Percentiles rank a stretch among this genome's conserved stretches.
Evolutionary conservation across 2,329 filamentous ascomycete genomes (phyloP).

Genomic region (Cladophialophora carrionii): DNA sequence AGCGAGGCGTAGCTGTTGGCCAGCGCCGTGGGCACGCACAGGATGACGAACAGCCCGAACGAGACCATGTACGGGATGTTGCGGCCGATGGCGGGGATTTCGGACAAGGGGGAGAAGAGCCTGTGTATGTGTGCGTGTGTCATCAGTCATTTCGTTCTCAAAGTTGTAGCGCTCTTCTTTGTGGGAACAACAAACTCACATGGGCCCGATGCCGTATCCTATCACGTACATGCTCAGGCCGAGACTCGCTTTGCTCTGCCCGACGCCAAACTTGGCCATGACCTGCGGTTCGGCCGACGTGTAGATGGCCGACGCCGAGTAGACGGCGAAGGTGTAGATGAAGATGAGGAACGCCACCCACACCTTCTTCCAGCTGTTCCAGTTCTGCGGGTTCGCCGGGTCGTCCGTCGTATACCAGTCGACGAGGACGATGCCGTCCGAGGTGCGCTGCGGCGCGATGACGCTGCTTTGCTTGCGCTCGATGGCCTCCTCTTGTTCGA

Average conservation of each 20-base stretch:
- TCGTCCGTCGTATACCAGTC: constrained; percentile 57
- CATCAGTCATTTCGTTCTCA: not conserved
- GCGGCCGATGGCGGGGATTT: constrained; percentile 68
- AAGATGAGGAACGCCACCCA: constrained; percentile 32
- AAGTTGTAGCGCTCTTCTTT: no score
- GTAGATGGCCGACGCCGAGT: constrained; percentile 44
- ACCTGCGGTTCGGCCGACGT: constrained; percentile 40
- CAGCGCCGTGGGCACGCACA: constrained; percentile 67
- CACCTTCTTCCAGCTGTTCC: constrained; percentile 41
- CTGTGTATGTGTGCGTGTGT: not conserved
- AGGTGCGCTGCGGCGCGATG: constrained; percentile 43
- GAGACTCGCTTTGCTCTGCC: constrained; percentile 40
- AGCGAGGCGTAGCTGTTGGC: constrained; percentile 66
- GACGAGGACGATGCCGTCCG: constrained; percentile 45
- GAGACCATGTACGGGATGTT: constrained; percentile 70
- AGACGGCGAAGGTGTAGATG: constrained; percentile 46
- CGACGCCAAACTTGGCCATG: constrained; percentile 41
- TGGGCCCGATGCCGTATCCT: constrained; percentile 55
- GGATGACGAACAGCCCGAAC: constrained; percentile 69
- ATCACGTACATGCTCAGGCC: constrained; percentile 45
- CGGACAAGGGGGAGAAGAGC: constrained; percentile 67
- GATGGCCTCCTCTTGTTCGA: constrained; percentile 40
- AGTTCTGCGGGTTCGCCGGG: constrained; percentile 55
- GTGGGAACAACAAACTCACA: no score
- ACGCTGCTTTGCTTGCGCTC: constrained; percentile 42